Percentiles rank a stretch among this genome's conserved stretches.
phyloP scores from a whole-genome alignment of 2,329 filamentous ascomycete genomes.

The Aspergillus sp. region DNA sequence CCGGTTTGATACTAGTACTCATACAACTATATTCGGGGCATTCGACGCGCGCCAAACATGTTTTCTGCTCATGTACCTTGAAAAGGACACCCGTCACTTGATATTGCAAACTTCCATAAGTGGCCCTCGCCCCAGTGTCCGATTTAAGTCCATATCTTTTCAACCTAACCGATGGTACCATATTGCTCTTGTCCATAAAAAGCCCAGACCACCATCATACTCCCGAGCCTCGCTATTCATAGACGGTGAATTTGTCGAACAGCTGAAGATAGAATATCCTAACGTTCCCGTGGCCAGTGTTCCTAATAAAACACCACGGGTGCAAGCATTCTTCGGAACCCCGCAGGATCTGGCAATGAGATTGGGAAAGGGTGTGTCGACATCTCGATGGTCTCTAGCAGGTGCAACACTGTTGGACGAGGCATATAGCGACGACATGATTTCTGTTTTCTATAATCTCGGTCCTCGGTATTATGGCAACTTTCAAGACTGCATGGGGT shows the following conservation, averaged over 20 bases:
- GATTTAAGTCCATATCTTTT: conserved; percentile 81
- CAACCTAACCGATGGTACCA: conserved; percentile 82
- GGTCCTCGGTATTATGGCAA: conserved; percentile 91
- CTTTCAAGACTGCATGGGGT: conserved; percentile 91
- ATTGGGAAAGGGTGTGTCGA: conserved; percentile 64
- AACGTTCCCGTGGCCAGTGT: conserved; percentile 60
- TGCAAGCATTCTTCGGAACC: conserved; percentile 90
- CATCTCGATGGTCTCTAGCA: conserved; percentile 80
- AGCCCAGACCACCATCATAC: conserved; percentile 64
- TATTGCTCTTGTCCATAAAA: conserved; percentile 77
- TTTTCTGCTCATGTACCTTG: conserved; percentile 87
- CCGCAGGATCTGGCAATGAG: conserved; percentile 77
- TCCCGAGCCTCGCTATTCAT: conserved; percentile 85
- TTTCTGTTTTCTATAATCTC: conserved; percentile 84
- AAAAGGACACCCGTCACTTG: conserved; percentile 86
- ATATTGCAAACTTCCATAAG: conserved; percentile 94
- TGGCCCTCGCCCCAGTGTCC: conserved; percentile 76
- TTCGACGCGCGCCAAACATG: conserved; percentile 89
- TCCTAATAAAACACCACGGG: conserved; percentile 47
- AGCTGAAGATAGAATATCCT: conserved; percentile 83
- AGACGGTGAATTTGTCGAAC: conserved; percentile 88
- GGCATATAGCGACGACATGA: conserved; percentile 78
- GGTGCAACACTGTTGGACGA: conserved; percentile 86
- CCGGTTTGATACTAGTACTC: conserved; percentile 71
- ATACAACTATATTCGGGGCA: conserved; percentile 93